Base-by-base conservation (phyloP, 1,139 yeast species). In the Sugiyamaella grinbergsii region DNA sequence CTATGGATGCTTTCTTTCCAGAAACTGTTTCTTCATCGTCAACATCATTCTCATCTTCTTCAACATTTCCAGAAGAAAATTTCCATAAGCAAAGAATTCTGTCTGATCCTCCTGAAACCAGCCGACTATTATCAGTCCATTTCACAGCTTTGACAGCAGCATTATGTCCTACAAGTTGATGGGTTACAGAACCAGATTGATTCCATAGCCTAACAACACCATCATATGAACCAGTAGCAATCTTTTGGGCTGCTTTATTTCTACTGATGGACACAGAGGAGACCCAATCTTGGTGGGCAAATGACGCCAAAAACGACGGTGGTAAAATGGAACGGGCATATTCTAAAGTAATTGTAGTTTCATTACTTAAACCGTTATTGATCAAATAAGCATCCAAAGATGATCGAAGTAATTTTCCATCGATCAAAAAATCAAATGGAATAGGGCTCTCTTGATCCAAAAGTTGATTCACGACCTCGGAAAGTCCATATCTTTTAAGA, bases 201-300 rank as follows among this genome's bases (percentile, higher is more conserved):
- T 88, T 85, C 82, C 93, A 93, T 10, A 95, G 81, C 60, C 98
- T 79, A 20, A 93, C 96, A 38, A 91, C 80, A 57, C 98, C 98
- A 67, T 93, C 98, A 64, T 91, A 93, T 0, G 95, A 83, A 20
- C 98, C 98, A 8, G 95, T 82, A 49, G 90, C 76, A 50, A 91
- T 86, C 44, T 52, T 51, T 19, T 18, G 59, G 62, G 55, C 73
- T 2, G 37, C 10, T 29, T 50, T 49, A 19, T 52, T 46, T 41
- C 51, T 42, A 34, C 39, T 52, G 13, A 82, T 70, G 63, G 82
- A 81, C 41, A 91, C 77, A 0, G 95, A 79, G 7, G 96, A 86
- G 29, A 94, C 82, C 99, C 99, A 93, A 70, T 93, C 99, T 58
- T 91, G 96, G 64, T 91, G 91, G 62, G 84, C 81, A 70, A 84